phyloP scores from a whole-genome alignment of 768 basidiomycete species.

The Amanita exitialis region DNA sequence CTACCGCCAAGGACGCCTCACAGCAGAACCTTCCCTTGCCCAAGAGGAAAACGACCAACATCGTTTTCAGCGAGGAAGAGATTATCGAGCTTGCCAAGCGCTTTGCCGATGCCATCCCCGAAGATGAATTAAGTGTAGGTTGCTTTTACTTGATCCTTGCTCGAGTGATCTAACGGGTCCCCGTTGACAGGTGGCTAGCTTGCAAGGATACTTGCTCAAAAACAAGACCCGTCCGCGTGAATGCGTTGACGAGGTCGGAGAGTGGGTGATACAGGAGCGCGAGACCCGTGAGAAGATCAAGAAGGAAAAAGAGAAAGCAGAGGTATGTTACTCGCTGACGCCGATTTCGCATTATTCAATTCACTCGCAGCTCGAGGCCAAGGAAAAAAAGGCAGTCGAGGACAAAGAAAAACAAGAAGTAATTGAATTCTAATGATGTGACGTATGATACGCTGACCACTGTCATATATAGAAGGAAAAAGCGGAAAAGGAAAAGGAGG shows the following conservation, averaged over 20 bases:
- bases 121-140: slow-evolving; percentile 78
- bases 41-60: slow-evolving; percentile 51
- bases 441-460: slow-evolving; percentile 2
- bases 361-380: slow-evolving; percentile 58
- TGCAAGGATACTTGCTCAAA: slow-evolving; percentile 82
- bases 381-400: slow-evolving; percentile 75
- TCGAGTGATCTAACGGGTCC: neutral
- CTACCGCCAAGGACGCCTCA: slow-evolving; percentile 44
- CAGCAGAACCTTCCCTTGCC: slow-evolving; percentile 60
- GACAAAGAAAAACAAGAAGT: slow-evolving; percentile 47
- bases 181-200: slow-evolving; percentile 55
- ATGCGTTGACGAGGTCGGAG: slow-evolving; percentile 69
- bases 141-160: neutral
- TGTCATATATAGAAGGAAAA: slow-evolving; percentile 8
- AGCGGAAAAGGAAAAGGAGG: slow-evolving; percentile 15
- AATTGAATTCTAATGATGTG: neutral
- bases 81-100: slow-evolving; percentile 70
- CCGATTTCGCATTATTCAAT: slow-evolving; percentile 2
- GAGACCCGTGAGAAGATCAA: slow-evolving; percentile 79
- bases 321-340: slow-evolving; percentile 22
- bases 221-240: slow-evolving; percentile 87
- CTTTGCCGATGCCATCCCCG: slow-evolving; percentile 77
- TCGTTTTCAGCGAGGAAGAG: slow-evolving; percentile 65
- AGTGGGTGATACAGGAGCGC: slow-evolving; percentile 75
- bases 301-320: slow-evolving; percentile 72